These are phyloP conservation scores for Asclepias syriaca DNA, from an alignment of 257 asterid genomes.

Conservation along the genomic window DNA sequence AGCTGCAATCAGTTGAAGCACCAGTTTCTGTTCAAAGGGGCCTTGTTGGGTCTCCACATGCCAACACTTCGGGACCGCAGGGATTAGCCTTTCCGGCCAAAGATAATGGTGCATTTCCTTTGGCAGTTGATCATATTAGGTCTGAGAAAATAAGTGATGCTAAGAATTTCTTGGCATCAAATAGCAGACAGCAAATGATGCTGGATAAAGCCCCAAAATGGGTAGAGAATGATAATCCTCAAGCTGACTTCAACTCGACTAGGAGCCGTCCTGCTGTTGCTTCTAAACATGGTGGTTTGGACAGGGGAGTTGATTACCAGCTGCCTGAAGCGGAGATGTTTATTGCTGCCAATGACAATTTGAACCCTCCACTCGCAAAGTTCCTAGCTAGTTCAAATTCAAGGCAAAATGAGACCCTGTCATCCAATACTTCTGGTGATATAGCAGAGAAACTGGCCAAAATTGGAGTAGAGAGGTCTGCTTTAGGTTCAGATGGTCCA, in stretches of 20 bases:
- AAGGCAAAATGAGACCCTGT: conserved; percentile 22
- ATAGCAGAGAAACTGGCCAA: conserved; percentile 49
- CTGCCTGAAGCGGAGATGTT: conserved; percentile 64
- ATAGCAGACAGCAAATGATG: conserved; percentile 38
- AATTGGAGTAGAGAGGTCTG: conserved; percentile 35
- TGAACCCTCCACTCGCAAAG: conserved; percentile 30
- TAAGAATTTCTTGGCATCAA: conserved; percentile 27
- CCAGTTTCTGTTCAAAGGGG: conserved; percentile 78
- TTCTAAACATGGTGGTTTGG: conserved; percentile 37
- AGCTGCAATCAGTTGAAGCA: conserved; percentile 72
- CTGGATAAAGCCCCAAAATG: conserved; percentile 42
- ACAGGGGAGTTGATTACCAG: conserved; percentile 39
- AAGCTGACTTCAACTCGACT: conserved; percentile 28
- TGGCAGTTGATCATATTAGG: conserved; percentile 27
- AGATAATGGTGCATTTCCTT: conserved; percentile 33
- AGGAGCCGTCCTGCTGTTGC: conserved; percentile 32
- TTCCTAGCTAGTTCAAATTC: conserved; percentile 36
- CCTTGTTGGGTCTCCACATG: conserved; percentile 36
- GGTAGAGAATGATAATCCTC: conserved; percentile 43
- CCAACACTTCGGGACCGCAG: conserved; percentile 34
- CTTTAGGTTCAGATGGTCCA: conserved; percentile 38
- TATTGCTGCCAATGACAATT: conserved; percentile 41
- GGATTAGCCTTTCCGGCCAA: conserved; percentile 32
- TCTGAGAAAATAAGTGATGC: conserved; percentile 28
- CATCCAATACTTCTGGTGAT: conserved; percentile 40